Conservation (phyloP, 805 yeast species). For the Starmerella apis region DNA sequence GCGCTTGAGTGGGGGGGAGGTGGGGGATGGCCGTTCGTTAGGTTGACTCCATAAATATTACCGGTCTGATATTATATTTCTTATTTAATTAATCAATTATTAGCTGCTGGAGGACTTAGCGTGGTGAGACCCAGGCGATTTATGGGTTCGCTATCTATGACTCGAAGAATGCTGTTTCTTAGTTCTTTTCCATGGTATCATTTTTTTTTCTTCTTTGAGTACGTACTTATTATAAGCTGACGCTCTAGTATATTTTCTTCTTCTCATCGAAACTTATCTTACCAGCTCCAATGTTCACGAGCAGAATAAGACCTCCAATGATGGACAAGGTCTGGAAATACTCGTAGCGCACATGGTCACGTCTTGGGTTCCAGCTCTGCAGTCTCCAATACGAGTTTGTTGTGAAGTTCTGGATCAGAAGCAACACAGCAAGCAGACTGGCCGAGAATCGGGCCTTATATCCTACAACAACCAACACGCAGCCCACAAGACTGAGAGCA, state of each 20-base stretch:
- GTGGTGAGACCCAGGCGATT: no score
- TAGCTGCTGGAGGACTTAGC: no score
- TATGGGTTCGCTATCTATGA: no score
- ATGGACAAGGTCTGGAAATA: conserved; percentile 89
- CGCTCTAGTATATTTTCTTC: conserved; percentile 65
- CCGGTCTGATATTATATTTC: no score
- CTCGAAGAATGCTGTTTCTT: no score
- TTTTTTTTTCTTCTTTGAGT: no score
- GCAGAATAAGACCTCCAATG: conserved; percentile 83
- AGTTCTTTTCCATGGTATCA: no score
- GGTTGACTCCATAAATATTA: no score
- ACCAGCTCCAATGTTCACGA: conserved; percentile 95
- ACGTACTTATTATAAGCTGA: neutral
- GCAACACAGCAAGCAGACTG: conserved; percentile 48
- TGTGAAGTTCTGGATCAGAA: conserved; percentile 63
- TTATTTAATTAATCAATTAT: no score
- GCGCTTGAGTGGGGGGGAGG: no score
- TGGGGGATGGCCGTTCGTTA: neutral
- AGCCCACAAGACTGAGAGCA: conserved; percentile 56
- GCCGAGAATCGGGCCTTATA: conserved; percentile 89
- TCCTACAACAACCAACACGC: conserved; percentile 76
- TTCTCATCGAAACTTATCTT: conserved; percentile 87
- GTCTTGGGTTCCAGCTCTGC: conserved; percentile 56
- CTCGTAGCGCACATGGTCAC: conserved; percentile 86
- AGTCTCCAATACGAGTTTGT: conserved; percentile 85